phyloP scores from a whole-genome alignment of 1,284 basidiomycete species.

The Pseudozyma hubeiensis region DNA sequence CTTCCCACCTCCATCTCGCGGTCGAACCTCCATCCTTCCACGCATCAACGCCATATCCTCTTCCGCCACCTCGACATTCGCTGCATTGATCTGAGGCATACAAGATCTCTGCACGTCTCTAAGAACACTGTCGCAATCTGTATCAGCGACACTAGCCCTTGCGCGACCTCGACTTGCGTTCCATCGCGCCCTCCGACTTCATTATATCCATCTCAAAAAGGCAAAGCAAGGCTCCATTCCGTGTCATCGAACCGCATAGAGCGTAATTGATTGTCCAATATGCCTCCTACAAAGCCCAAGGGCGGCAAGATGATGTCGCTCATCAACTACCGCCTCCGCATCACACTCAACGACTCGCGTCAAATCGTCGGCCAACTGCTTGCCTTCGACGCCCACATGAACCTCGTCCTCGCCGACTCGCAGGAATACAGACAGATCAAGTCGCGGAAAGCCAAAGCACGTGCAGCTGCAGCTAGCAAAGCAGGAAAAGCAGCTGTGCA shows the following conservation, averaged over 20 bases:
- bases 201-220: not conserved
- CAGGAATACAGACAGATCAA: constrained; percentile 67
- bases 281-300: constrained; percentile 64
- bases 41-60: not conserved
- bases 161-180: too few relatives aligned
- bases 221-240: not conserved
- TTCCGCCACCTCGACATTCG: not conserved
- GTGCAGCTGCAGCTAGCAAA: constrained; percentile 28
- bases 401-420: constrained; percentile 90
- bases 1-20: not conserved
- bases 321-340: constrained; percentile 96
- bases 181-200: too few relatives aligned
- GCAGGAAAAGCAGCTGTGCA: constrained; percentile 49
- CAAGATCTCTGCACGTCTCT: too few relatives aligned
- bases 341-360: constrained; percentile 97
- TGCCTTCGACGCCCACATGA: constrained; percentile 99
- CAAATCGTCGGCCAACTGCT: constrained; percentile 97
- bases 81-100: too few relatives aligned
- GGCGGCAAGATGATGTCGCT: constrained; percentile 89
- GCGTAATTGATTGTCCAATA: not conserved
- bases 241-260: not conserved
- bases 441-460: constrained; percentile 55
- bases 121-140: too few relatives aligned
- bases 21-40: too few relatives aligned
- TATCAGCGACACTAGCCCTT: too few relatives aligned